phyloP scores from a whole-genome alignment of 202 grass and related monocot genomes.

The Eragrostis tef region DNA sequence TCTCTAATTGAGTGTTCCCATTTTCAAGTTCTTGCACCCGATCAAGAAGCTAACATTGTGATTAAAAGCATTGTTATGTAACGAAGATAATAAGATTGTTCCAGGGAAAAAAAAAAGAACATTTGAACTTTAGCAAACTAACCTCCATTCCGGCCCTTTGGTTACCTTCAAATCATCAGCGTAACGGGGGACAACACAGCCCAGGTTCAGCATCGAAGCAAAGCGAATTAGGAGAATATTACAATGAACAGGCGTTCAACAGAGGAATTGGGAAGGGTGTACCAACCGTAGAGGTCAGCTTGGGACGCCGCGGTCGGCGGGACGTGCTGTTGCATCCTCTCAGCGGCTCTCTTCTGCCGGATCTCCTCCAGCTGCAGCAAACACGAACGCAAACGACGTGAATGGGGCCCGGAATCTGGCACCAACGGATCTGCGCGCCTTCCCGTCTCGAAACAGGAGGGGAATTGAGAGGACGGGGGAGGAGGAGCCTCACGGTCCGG shows the following conservation, averaged over 20 bases:
- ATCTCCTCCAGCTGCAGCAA: conserved; percentile 80
- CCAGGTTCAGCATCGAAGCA: conserved; percentile 18
- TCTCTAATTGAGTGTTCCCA: conserved; percentile 61
- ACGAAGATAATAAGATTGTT: neutral
- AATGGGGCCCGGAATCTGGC: conserved; percentile 26
- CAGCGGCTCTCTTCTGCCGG: conserved; percentile 83
- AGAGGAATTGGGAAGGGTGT: neutral
- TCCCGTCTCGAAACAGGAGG: neutral
- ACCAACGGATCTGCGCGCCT: conserved; percentile 39
- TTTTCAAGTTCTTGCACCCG: conserved; percentile 74
- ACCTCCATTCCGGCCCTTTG: conserved; percentile 56
- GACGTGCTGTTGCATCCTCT: conserved; percentile 63
- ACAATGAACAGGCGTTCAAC: neutral
- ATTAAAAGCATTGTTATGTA: conserved; percentile 14
- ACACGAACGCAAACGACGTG: neutral
- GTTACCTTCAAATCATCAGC: conserved; percentile 37
- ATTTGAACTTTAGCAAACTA: conserved; percentile 22
- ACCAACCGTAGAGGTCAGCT: conserved; percentile 61
- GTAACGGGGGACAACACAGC: neutral
- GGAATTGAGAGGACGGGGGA: neutral
- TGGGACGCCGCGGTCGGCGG: conserved; percentile 51
- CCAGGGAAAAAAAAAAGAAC: neutral
- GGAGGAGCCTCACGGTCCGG: conserved; percentile 55
- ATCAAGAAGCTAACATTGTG: conserved; percentile 52
- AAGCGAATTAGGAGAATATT: neutral